Base-by-base conservation (phyloP, 1,139 yeast species). In the Kodamaea derodonti region DNA sequence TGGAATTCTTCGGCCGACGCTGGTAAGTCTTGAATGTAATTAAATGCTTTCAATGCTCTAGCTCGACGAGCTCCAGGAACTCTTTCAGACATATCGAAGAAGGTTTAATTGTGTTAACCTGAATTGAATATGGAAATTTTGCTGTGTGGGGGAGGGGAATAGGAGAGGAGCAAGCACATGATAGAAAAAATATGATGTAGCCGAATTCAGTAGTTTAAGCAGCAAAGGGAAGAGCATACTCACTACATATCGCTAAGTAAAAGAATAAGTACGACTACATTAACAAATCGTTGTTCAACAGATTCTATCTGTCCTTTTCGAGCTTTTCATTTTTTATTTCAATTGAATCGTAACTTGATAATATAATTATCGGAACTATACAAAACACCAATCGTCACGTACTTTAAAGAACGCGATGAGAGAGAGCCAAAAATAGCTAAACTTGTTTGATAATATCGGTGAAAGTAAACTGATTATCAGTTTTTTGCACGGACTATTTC, bases 1-100 rank as follows among this genome's bases (percentile, higher is more conserved):
- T 35, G 50, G 31, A 34, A 41, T 24, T 51, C 60, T 18, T 51
- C 58, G 1, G 60, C 61, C n/a, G 59, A 52, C 34, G 43, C 43
- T 1, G 60, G 56, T 47, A 55, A 49, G 24, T 43, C 51, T 27
- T 34, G 42, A 29, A 51, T 42, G 26, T 36, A 34, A 12, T 22
- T 20, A 14, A 27, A 27, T 8, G 30, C 30, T 4, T 14, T 25
- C 14, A 8, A 8, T 6, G 26, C 26, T 11, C n/a, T 24, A 10
- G 10, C 10, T 25, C 28, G 28, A 25, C 28, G 28, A 14, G 28
- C 6, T 25, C 28, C 28, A 25, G 28, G 17, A 9, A 25, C 28
- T 12, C 28, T 13, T 17, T 25, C 28, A 25, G 6, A 24, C n/a
- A 24, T 24, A 24, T 24, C 6, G 12, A 12, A 24, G 12, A 20